Base-by-base conservation (phyloP, 2,329 filamentous ascomycete genomes). In the Diplodia intermedia region DNA sequence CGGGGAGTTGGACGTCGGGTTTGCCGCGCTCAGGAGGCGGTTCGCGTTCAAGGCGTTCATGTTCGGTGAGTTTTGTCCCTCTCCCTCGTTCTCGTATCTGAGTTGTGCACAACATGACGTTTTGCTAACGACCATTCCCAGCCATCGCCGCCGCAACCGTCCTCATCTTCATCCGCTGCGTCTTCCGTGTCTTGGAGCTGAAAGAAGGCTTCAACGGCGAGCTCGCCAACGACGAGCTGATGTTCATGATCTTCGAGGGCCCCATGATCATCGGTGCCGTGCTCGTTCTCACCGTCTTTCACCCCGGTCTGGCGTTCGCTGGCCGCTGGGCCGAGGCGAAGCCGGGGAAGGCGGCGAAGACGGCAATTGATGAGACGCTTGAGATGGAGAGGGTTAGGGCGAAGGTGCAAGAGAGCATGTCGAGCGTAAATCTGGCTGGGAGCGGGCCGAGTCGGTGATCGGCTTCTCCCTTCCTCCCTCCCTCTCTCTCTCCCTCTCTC, bases 181-280 rank as follows among this genome's bases (percentile, higher is more conserved):
- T 81, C 53, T 86, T 83, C 73, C 82, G 84, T 71, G 81, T 85
- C 43, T 81, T 80, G 0, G 83, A 86, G 73, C 77, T 85, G 40
- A 76, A 79, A 18, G 78, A 78, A 15, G 83, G 83, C 12, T 85
- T 83, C 77, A 70, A 75, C 14, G 80, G 79, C 69, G 69, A 76
- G 26, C 71, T 85, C 47, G 85, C 84, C 75, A 81, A 83, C 71
- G 75, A 85, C 47, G 79, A 86, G 73, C 68, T 74, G 2, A 78
- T 80, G 20, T 85, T 86, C 72, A 82, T 86, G 72, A 74, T 82
- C 7, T 74, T 86, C 3, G 85, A 86, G 70, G 84, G 85, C n/a
- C 80, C 81, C 3, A 86, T 86, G 83, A 83, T 87, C 62, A 77
- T 77, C 2, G 73, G 85, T 14, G 80, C 84, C 2, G 77, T 79